A percentile compares a stretch with the other conserved stretches of the same genome.
Evolutionary conservation across 2,329 filamentous ascomycete species (phyloP).

Genomic region (Aspergillus pseudoglaucus): DNA sequence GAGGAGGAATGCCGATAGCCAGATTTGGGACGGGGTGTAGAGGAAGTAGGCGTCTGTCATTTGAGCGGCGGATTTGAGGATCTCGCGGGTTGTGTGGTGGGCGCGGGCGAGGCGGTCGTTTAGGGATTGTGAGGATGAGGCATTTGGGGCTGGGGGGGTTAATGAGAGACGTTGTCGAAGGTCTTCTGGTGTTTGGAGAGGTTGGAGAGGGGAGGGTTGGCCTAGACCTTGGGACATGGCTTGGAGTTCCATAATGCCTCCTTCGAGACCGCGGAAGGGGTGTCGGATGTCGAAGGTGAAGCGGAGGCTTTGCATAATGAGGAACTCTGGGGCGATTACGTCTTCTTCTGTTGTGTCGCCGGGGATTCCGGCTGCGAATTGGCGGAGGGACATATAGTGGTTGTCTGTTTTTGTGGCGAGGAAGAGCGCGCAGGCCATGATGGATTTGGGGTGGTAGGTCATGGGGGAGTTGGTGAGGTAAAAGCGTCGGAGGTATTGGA

Average conservation of each 20-base stretch:
- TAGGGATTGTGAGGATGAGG: conserved; percentile 22
- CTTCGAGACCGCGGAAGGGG: conserved; percentile 81
- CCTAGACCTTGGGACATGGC: conserved; percentile 58
- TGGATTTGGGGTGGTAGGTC: conserved; percentile 87
- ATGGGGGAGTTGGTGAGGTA: conserved; percentile 93
- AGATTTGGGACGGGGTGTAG: conserved; percentile 90
- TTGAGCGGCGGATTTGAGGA: conserved; percentile 72
- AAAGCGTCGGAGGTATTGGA: conserved; percentile 87
- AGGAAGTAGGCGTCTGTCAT: conserved; percentile 96
- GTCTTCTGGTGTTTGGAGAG: conserved; percentile 23
- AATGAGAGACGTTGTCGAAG: conserved; percentile 24
- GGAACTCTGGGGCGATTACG: conserved; percentile 84
- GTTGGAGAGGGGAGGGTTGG: conserved; percentile 23
- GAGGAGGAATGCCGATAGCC: conserved; percentile 71
- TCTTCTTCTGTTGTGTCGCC: conserved; percentile 70
- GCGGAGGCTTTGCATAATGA: conserved; percentile 83
- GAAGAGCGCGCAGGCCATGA: conserved; percentile 85
- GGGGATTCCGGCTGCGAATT: conserved; percentile 64
- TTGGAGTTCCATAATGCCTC: conserved; percentile 74
- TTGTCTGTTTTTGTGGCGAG: conserved; percentile 91
- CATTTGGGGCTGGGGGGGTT: conserved; percentile 21
- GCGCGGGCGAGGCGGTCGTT: conserved; percentile 52
- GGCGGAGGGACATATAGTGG: conserved; percentile 60
- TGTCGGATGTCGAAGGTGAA: conserved; percentile 93
- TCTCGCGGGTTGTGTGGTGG: conserved; percentile 64